Conservation (phyloP, 2,329 filamentous ascomycete genomes). For the Fusarium devonianum region DNA sequence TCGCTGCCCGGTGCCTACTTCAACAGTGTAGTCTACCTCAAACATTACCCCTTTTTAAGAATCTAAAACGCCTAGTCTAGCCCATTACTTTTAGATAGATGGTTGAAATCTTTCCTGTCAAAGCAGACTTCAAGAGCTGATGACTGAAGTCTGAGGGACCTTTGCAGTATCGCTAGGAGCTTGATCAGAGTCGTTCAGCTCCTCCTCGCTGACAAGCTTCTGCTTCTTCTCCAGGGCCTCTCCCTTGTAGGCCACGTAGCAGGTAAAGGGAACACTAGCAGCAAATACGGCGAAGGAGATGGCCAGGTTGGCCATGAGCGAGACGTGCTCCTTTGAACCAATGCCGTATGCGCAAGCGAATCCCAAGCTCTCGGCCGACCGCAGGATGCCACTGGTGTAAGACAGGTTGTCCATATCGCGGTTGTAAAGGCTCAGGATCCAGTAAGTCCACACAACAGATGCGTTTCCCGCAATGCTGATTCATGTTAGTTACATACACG, state of each 20-base stretch:
- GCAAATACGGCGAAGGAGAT: background rate
- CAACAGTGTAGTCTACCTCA: too few species aligned
- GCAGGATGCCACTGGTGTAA: background rate
- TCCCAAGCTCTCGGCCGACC: background rate
- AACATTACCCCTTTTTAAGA: too few species aligned
- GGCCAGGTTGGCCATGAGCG: background rate
- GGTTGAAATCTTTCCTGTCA: too few species aligned
- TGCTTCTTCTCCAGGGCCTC: constrained; percentile 18
- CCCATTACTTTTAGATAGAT: too few species aligned
- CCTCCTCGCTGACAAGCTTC: too few species aligned
- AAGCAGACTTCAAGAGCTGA: too few species aligned
- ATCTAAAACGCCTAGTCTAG: too few species aligned
- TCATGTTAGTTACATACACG: too few species aligned
- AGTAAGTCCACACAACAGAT: constrained; percentile 1
- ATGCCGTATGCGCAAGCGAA: background rate
- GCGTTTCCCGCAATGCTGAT: background rate
- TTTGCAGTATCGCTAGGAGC: too few species aligned
- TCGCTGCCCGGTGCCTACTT: too few species aligned
- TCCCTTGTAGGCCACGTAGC: background rate
- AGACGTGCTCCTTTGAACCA: background rate
- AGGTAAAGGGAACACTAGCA: background rate
- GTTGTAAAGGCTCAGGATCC: background rate
- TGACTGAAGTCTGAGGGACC: too few species aligned
- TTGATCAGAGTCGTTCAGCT: too few species aligned
- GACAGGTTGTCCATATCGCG: background rate